phyloP scores from a whole-genome alignment of 257 asterid genomes.

The Fraxinus pennsylvanica region DNA sequence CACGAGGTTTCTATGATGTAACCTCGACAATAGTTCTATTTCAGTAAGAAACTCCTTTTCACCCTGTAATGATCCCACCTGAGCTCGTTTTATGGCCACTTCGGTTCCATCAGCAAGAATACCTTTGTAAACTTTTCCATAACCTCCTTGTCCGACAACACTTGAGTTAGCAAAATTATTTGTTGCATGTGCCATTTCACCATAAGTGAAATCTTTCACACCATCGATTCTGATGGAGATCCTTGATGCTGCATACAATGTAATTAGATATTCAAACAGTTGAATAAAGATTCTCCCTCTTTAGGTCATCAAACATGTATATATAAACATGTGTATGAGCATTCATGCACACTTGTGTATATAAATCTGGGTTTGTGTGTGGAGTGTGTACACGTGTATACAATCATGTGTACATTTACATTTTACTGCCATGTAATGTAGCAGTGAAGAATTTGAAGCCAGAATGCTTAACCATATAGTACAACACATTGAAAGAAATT shows the following conservation, averaged over 20 bases:
- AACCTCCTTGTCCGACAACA: conserved; percentile 89
- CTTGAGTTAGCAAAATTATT: conserved; percentile 55
- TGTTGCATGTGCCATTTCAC: conserved; percentile 74
- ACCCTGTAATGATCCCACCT: conserved; percentile 91
- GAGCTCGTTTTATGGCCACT: conserved; percentile 95
- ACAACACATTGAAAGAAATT: neutral
- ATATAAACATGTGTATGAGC: neutral
- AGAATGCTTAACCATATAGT: too few species aligned
- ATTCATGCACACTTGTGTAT: neutral
- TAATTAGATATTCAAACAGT: conserved; percentile 11
- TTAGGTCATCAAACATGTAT: conserved; percentile 10
- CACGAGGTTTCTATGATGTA: conserved; percentile 90
- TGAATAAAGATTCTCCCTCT: conserved; percentile 4
- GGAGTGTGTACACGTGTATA: neutral
- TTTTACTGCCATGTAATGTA: too few species aligned
- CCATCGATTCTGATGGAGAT: conserved; percentile 79
- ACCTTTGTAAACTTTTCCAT: conserved; percentile 92
- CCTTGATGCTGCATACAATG: conserved; percentile 61
- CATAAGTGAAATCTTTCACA: conserved; percentile 68
- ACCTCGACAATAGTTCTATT: conserved; percentile 79
- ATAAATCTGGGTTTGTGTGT: conserved; percentile 3
- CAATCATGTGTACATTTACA: too few species aligned
- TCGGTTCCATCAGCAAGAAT: conserved; percentile 70
- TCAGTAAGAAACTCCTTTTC: conserved; percentile 96
- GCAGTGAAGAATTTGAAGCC: too few species aligned